phyloP scores from a whole-genome alignment of 495 filamentous ascomycete genomes.

The Oidiodendron maius region DNA sequence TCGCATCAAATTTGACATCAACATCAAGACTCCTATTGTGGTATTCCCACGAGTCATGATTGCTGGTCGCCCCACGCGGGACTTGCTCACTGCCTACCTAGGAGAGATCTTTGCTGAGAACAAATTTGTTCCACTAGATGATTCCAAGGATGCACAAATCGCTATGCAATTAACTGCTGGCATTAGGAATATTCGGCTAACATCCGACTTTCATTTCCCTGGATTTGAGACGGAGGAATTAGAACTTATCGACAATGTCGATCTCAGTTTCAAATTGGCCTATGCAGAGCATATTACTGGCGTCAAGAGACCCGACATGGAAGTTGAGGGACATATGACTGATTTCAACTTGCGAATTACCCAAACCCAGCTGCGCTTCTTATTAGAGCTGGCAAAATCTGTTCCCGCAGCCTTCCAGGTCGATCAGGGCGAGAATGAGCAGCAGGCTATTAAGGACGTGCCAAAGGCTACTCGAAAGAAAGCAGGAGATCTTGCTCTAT shows the following conservation, averaged over 20 bases:
- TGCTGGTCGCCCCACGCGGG: conserved; percentile 51
- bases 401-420: conserved; percentile 81
- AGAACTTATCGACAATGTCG: conserved; percentile 94
- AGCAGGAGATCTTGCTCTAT: conserved; percentile 11
- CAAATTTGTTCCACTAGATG: conserved; percentile 75
- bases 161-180: conserved; percentile 88
- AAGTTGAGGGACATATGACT: conserved; percentile 86
- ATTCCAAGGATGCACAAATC: conserved; percentile 59
- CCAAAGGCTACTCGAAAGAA: conserved; percentile 45
- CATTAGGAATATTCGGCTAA: conserved; percentile 85
- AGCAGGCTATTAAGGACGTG: conserved; percentile 51
- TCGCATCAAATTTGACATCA: conserved; percentile 87
- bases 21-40: conserved; percentile 90
- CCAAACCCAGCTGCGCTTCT: conserved; percentile 82
- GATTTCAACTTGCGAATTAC: conserved; percentile 86
- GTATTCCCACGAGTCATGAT: conserved; percentile 79
- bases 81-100: conserved; percentile 85
- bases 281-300: conserved; percentile 79
- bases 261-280: conserved; percentile 84
- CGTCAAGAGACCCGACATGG: conserved; percentile 78
- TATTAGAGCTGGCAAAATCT: conserved; percentile 76
- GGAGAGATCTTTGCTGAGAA: conserved; percentile 98
- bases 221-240: conserved; percentile 72
- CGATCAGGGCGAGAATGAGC: conserved; percentile 57
- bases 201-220: conserved; percentile 81